Conservation (phyloP, 176 grass and related monocot species). For the Microstegium vimineum region DNA sequence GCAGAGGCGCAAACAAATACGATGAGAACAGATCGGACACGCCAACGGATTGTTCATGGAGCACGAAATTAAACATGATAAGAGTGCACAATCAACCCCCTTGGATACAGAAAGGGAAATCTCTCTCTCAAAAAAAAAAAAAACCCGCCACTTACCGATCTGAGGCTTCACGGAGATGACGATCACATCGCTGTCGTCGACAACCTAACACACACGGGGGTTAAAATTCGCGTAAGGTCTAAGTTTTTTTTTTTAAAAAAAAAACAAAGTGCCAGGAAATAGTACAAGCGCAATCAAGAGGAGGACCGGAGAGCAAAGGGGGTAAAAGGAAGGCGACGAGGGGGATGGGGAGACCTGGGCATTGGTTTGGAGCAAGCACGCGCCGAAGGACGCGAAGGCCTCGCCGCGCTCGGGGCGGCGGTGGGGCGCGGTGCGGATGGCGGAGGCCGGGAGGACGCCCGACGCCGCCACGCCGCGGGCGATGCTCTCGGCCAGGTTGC, state of each 20-base stretch:
- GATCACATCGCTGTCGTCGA: constrained; percentile 77
- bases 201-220: constrained; percentile 41
- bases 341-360: constrained; percentile 45
- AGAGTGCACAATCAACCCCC: not conserved
- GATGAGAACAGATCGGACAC: not conserved
- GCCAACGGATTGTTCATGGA: not conserved
- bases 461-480: constrained; percentile 71
- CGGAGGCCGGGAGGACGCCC: constrained; percentile 58
- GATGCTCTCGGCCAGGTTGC: constrained; percentile 96
- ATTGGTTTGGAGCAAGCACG: constrained; percentile 57
- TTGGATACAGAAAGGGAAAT: not conserved
- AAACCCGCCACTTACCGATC: constrained; percentile 39
- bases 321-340: not conserved
- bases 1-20: not conserved
- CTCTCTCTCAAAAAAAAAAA: not conserved
- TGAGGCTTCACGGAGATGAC: constrained; percentile 96
- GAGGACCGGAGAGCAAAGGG: no score
- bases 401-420: constrained; percentile 55
- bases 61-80: not conserved
- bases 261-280: no score
- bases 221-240: not conserved
- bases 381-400: constrained; percentile 69
- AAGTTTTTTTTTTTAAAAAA: no score
- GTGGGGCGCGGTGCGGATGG: constrained; percentile 78
- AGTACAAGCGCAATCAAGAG: not conserved